Evolutionary conservation across 495 filamentous ascomycete genomes (phyloP).

Genomic region (Hypoxylon lienhwacheense): DNA sequence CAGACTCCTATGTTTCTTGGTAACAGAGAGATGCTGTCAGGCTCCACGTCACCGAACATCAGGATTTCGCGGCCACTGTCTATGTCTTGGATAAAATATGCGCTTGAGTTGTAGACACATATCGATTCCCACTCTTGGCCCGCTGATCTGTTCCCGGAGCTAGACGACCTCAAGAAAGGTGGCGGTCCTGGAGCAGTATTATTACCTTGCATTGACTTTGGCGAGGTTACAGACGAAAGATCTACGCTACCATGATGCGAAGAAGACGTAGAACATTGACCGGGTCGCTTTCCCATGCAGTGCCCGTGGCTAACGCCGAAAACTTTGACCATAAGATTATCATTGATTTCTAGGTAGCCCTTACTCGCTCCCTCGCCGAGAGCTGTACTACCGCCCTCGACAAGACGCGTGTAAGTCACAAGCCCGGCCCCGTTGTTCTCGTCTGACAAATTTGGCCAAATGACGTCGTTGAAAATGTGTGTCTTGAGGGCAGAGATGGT

Average conservation of each 20-base stretch:
- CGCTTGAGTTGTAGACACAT: conserved; percentile 80
- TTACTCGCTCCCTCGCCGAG: conserved; percentile 71
- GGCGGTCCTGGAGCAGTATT: conserved; percentile 32
- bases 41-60: conserved; percentile 94
- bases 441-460: conserved; percentile 97
- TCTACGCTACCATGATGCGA: conserved; percentile 48
- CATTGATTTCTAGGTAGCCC: conserved; percentile 83
- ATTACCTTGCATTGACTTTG: conserved; percentile 19
- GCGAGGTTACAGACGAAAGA: conserved; percentile 17
- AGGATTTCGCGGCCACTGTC: conserved; percentile 72
- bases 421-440: conserved; percentile 93
- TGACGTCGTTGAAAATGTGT: conserved; percentile 95
- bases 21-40: conserved; percentile 77
- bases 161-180: conserved; percentile 20
- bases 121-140: conserved; percentile 43
- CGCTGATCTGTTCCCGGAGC: conserved; percentile 28
- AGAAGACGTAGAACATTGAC: conserved; percentile 56
- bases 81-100: conserved; percentile 83
- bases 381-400: conserved; percentile 81
- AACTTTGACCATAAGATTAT: conserved; percentile 76
- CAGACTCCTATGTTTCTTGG: conserved; percentile 82
- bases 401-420: conserved; percentile 84
- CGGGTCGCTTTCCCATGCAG: conserved; percentile 72
- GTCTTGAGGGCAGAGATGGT: conserved; percentile 86
- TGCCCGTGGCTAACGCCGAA: conserved; percentile 84